Conservation (phyloP, 2,329 filamentous ascomycete genomes). For the Alternaria rosae region DNA sequence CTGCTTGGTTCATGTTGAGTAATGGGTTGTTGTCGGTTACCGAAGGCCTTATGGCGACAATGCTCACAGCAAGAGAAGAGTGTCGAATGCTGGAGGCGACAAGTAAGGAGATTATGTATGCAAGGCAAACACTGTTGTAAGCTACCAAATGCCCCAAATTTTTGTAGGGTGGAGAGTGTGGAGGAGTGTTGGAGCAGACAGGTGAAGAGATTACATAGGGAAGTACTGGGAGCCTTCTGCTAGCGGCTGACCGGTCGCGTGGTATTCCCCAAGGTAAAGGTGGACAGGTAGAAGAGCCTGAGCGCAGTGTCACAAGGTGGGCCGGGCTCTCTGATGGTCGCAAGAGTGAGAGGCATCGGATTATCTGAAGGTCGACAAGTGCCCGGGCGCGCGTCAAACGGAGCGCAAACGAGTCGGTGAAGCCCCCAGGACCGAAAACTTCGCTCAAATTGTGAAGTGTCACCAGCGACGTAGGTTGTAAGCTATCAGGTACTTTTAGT, state of each 20-base stretch:
- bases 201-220: neutral
- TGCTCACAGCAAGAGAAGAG: neutral
- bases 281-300: neutral
- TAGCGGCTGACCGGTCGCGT: neutral
- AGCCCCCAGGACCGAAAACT: neutral
- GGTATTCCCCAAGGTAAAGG: neutral
- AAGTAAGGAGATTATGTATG: neutral
- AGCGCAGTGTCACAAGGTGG: neutral
- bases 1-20: slow-evolving; percentile 41
- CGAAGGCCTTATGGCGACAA: neutral
- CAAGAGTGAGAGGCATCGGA: neutral
- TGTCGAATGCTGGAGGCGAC: neutral
- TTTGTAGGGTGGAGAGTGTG: neutral
- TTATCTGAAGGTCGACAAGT: neutral
- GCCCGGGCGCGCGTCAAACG: neutral
- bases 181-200: neutral
- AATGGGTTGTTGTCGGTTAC: slow-evolving; percentile 1
- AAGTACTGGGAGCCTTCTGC: neutral
- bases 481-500: neutral
- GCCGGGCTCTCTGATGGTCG: neutral
- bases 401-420: neutral
- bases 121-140: neutral
- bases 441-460: neutral
- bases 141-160: neutral
- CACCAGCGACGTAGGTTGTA: neutral